phyloP scores from a whole-genome alignment of 805 yeast genomes.

The Clavispora carvajalis region DNA sequence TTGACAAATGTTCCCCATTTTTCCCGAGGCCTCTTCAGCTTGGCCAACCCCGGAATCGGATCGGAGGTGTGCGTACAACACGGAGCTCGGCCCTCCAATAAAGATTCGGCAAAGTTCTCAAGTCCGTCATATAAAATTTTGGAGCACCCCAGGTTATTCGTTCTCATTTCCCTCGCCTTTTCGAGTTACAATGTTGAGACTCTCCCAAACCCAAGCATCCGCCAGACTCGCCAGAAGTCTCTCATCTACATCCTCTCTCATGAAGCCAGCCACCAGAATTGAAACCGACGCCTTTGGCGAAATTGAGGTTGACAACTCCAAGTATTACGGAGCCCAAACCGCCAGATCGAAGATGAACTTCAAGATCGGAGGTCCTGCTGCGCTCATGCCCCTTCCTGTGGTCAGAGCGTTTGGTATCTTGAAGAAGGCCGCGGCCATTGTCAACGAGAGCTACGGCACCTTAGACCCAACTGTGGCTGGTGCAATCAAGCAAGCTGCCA shows the following conservation, averaged over 20 bases:
- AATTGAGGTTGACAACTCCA: slow-evolving; percentile 79
- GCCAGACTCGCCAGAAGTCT: slow-evolving; percentile 21
- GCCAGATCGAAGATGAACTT: slow-evolving; percentile 90
- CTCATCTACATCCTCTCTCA: slow-evolving; percentile 21
- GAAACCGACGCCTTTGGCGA: slow-evolving; percentile 98
- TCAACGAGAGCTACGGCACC: slow-evolving; percentile 72
- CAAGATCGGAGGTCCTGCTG: slow-evolving; percentile 91
- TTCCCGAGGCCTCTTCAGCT: too few species aligned
- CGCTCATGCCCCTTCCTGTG: slow-evolving; percentile 86
- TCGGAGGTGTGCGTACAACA: not conserved
- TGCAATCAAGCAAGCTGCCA: slow-evolving; percentile 91
- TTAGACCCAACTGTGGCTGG: slow-evolving; percentile 78
- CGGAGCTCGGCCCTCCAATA: slow-evolving; percentile 3
- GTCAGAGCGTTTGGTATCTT: slow-evolving; percentile 88
- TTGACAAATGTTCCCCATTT: too few species aligned
- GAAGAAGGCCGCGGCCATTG: slow-evolving; percentile 92
- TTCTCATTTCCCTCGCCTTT: not conserved
- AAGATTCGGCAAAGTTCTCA: slow-evolving; percentile 3
- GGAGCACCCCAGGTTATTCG: not conserved
- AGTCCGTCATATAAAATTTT: slow-evolving; percentile 2
- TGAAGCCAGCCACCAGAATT: slow-evolving; percentile 44
- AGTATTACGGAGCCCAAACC: slow-evolving; percentile 98
- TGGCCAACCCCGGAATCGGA: not conserved
- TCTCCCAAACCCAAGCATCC: slow-evolving; percentile 7
- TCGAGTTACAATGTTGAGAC: slow-evolving; percentile 13